Percentiles rank a stretch among this genome's conserved stretches.
phyloP scores from a whole-genome alignment of 345 rosid species.

The Raphanus raphanistrum region DNA sequence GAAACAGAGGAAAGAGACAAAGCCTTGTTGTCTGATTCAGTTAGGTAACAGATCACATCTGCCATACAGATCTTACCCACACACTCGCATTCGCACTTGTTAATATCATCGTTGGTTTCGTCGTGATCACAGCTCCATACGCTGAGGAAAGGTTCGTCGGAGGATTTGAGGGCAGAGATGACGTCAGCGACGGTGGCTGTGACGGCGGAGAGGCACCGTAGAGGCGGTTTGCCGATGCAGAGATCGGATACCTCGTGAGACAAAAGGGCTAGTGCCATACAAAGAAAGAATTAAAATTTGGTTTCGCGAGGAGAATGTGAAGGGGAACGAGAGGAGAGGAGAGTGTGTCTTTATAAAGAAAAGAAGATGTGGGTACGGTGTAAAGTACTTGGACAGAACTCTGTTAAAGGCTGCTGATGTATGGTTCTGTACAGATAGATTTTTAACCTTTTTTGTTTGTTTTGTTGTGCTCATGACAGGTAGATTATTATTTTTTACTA shows the following conservation, averaged over 20 bases:
- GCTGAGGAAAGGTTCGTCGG: constrained; percentile 61
- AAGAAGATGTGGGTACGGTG: constrained; percentile 32
- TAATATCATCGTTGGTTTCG: constrained; percentile 17
- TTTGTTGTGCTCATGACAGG: constrained; percentile 6
- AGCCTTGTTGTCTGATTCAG: constrained; percentile 48
- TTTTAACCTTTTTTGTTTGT: background rate
- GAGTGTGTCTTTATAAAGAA: constrained; percentile 24
- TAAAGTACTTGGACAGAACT: constrained; percentile 14
- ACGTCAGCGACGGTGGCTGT: constrained; percentile 53
- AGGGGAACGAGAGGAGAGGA: constrained; percentile 10
- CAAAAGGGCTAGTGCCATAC: constrained; percentile 33
- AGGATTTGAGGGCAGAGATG: constrained; percentile 55
- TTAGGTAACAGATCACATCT: constrained; percentile 80
- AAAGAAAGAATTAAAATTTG: constrained; percentile 1
- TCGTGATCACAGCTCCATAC: constrained; percentile 76
- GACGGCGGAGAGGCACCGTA: constrained; percentile 54
- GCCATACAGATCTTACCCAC: constrained; percentile 88
- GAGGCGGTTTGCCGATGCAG: constrained; percentile 92
- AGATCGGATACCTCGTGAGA: constrained; percentile 59
- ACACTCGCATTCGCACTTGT: constrained; percentile 64
- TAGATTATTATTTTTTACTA: background rate
- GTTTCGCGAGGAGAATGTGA: background rate
- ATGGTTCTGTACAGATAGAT: constrained; percentile 29
- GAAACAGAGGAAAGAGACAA: constrained; percentile 59
- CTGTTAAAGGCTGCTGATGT: constrained; percentile 17